A percentile compares a stretch with the other conserved stretches of the same genome.
Conservation (phyloP, 352 stramenopile genomes). For the Phytophthora pisi region DNA sequence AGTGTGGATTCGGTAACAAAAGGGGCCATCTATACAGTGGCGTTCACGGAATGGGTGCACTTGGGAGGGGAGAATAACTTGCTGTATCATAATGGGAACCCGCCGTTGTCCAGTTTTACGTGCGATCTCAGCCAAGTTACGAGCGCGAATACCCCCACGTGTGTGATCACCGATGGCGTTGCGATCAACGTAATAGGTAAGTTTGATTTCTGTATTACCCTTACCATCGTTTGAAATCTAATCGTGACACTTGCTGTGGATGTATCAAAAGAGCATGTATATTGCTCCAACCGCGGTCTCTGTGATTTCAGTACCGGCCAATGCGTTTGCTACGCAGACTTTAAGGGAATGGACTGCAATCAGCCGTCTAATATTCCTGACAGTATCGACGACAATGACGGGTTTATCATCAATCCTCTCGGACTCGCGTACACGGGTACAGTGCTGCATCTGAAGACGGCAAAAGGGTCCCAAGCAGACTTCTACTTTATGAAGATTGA, state of each 20-base stretch:
- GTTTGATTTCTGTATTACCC: neutral
- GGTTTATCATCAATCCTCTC: constrained; percentile 70
- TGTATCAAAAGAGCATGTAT: constrained; percentile 64
- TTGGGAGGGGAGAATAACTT: constrained; percentile 85
- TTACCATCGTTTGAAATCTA: neutral
- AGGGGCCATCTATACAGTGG: constrained; percentile 67
- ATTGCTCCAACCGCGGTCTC: constrained; percentile 78
- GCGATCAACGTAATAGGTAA: constrained; percentile 60
- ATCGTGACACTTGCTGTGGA: neutral
- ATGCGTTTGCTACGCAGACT: constrained; percentile 80
- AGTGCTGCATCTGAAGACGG: constrained; percentile 67
- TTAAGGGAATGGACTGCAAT: constrained; percentile 75
- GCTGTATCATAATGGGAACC: constrained; percentile 79
- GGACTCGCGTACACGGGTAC: constrained; percentile 57
- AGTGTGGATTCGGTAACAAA: constrained; percentile 43
- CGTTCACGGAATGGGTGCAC: constrained; percentile 65
- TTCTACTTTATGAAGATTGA: constrained; percentile 75
- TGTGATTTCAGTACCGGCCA: constrained; percentile 74
- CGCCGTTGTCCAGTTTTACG: constrained; percentile 69
- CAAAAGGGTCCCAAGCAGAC: constrained; percentile 57
- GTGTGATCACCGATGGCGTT: constrained; percentile 67
- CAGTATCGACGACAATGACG: constrained; percentile 73
- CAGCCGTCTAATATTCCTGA: constrained; percentile 68
- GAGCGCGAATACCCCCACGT: constrained; percentile 54
- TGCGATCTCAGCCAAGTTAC: constrained; percentile 72